Conservation (phyloP, 2,329 filamentous ascomycete species). For the Trichophyton schoenleinii region DNA sequence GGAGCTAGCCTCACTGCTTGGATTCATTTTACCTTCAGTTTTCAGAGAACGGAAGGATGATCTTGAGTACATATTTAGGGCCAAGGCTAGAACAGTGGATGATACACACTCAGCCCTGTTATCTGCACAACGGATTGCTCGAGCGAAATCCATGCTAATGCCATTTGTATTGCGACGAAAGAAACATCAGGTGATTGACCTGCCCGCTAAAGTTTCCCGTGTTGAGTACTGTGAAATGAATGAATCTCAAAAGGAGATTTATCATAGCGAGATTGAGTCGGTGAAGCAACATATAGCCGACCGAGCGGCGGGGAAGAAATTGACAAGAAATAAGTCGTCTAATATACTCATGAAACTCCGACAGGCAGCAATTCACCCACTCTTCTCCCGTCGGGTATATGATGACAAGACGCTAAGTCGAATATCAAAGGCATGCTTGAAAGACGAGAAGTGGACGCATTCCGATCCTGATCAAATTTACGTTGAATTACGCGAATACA, state of each 20-base stretch:
- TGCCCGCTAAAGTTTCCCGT: constrained; percentile 65
- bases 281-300: constrained; percentile 49
- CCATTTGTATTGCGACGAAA: constrained; percentile 90
- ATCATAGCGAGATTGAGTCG: constrained; percentile 54
- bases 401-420: constrained; percentile 59
- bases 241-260: constrained; percentile 57
- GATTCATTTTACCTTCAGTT: constrained; percentile 81
- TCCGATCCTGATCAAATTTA: constrained; percentile 42
- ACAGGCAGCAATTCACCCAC: constrained; percentile 81
- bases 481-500: constrained; percentile 43
- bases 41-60: constrained; percentile 67
- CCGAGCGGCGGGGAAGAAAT: constrained; percentile 43
- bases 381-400: constrained; percentile 75
- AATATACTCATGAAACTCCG: constrained; percentile 82
- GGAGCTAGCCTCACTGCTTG: constrained; percentile 78
- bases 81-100: constrained; percentile 72
- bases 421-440: constrained; percentile 66
- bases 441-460: constrained; percentile 45
- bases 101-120: constrained; percentile 65
- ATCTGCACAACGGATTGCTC: constrained; percentile 71
- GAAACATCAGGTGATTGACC: constrained; percentile 81
- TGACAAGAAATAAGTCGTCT: constrained; percentile 39
- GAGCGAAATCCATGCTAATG: constrained; percentile 82
- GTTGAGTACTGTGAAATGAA: constrained; percentile 76
- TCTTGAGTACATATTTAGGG: constrained; percentile 77